Evolutionary conservation across 805 yeast species (phyloP), one percentile per base, ranked within the genome.

Genomic region (Alloascoidea africana): DNA sequence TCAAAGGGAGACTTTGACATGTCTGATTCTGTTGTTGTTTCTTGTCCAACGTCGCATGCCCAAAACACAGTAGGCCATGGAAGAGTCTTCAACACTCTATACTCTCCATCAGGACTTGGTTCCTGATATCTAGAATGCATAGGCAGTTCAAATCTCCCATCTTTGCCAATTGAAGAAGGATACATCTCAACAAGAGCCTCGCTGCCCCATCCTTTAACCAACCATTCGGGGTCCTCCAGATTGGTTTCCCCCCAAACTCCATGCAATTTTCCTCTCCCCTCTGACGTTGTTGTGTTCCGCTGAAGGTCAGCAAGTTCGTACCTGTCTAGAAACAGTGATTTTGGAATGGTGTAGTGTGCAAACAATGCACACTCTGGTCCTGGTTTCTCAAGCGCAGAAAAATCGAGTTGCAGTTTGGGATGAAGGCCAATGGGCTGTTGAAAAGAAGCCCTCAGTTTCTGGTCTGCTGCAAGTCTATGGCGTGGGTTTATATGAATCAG

Each of bases 171-270:
- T n/a, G 42, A 32, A 15, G 41, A 36, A 11, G 46, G 41, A n/a
- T 45, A 44, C 11, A 66, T 41, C 35, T 54, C 55, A 19, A 70
- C 55, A 15, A 73, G 46, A 15, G 62, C 61, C 34, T 62, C 58
- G 3, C 73, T 63, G 1, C 77, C 77, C 63, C 66, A 66, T 16
- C 56, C 46, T 2, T 46, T 41, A 4, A 59, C 57, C 18, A 55
- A 54, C 63, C 73, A 74, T 23, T 56, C 64, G 3, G 81, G 81
- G 23, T 63, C 60, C 44, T 73, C 81, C 16, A 73, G 52, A 46
- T 74, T 76, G n/a, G 62, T 55, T 38, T 68, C 72, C 2, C 79
- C 79, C 65, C 68, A 68, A 1, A 64, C 50, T 2, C 56, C 58
- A 1, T 65, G 27, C 13, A 70, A 54, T n/a, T 44, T 46, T 13